These are phyloP conservation scores for Melanopsichium pennsylvanicum DNA, from an alignment of 1,284 basidiomycete species.

Conservation along the genomic window DNA sequence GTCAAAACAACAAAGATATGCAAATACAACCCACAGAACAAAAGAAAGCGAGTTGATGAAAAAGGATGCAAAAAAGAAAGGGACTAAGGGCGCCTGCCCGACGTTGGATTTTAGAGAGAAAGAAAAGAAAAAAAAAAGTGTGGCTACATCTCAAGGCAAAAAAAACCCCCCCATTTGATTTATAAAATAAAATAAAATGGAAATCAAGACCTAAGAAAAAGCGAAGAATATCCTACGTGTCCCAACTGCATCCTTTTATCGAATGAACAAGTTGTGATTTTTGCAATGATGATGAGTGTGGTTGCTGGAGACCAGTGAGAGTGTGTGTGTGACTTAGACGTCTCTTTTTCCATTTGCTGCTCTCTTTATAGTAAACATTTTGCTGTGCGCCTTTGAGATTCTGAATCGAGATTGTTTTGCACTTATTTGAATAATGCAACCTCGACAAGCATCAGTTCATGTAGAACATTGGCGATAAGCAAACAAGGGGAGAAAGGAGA, in stretches of 20 bases:
- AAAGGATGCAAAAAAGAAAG: slow-evolving; percentile 21
- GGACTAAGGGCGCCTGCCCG: slow-evolving; percentile 52
- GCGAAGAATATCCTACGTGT: slow-evolving; percentile 26
- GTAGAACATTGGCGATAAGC: too few species aligned
- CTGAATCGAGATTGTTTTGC: too few species aligned
- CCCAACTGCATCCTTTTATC: slow-evolving; percentile 27
- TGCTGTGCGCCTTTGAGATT: too few species aligned
- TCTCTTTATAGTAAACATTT: too few species aligned
- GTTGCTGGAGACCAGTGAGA: slow-evolving; percentile 29
- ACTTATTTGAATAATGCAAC: too few species aligned
- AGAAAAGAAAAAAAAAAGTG: not conserved
- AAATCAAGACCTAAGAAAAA: too few species aligned
- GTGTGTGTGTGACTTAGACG: slow-evolving; percentile 9
- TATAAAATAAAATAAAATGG: too few species aligned
- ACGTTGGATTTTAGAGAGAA: slow-evolving; percentile 37
- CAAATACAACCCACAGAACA: slow-evolving; percentile 37
- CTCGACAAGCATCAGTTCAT: too few species aligned
- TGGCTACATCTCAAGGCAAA: too few species aligned
- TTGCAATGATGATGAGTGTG: not conserved
- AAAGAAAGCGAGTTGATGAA: not conserved
- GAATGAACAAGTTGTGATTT: not conserved
- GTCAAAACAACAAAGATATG: slow-evolving; percentile 10
- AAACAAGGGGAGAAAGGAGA: not conserved
- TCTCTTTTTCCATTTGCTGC: slow-evolving; percentile 15
- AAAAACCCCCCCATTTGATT: too few species aligned